Evolutionary conservation across 306 rosid species (phyloP).

Genomic region (Biancaea sappan): DNA sequence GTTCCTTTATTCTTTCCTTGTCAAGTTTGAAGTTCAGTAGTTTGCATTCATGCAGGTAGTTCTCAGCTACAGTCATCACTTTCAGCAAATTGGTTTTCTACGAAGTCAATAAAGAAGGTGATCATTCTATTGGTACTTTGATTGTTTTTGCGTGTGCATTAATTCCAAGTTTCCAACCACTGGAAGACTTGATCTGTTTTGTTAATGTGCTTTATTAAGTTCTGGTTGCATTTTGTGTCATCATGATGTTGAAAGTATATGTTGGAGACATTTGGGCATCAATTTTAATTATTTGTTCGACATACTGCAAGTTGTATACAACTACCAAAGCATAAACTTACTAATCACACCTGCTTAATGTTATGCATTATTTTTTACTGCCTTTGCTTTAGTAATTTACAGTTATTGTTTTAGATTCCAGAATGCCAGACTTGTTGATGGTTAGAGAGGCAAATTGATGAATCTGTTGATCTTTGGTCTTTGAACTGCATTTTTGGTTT

Average conservation of each 20-base stretch:
- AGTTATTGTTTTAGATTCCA: background rate
- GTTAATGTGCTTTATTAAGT: background rate
- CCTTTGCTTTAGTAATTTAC: background rate
- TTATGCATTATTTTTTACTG: background rate
- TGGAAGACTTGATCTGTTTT: background rate
- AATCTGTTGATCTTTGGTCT: background rate
- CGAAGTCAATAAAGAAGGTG: conserved; percentile 77
- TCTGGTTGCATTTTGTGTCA: conserved; percentile 2
- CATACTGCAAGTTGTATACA: background rate
- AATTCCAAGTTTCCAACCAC: background rate
- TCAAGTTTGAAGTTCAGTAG: conserved; percentile 27
- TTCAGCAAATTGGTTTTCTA: conserved; percentile 65
- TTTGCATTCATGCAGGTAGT: conserved; percentile 51
- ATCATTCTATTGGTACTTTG: background rate
- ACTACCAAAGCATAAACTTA: background rate
- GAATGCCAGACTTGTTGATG: background rate
- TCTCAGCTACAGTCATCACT: conserved; percentile 45
- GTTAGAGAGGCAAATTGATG: background rate
- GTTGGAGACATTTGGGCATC: background rate
- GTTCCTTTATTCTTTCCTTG: conserved; percentile 17
- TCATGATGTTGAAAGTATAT: background rate
- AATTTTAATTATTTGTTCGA: background rate
- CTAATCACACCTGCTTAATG: background rate
- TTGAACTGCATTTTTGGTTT: background rate
- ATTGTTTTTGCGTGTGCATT: background rate